Base-by-base conservation (phyloP, 2,329 filamentous ascomycete species). In the Diaporthe australafricana region DNA sequence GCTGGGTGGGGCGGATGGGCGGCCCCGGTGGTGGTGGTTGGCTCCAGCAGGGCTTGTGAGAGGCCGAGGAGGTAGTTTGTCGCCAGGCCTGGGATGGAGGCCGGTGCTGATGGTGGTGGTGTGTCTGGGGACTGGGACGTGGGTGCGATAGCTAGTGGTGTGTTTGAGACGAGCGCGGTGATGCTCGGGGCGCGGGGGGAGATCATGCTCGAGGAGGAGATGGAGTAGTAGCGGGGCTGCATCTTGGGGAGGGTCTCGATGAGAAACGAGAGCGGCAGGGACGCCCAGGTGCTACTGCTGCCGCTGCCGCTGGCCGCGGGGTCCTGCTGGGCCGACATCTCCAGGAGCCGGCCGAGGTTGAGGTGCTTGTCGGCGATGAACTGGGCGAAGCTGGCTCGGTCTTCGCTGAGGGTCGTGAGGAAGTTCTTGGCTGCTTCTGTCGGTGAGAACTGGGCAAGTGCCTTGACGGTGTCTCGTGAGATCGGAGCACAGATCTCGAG, bases 221-320 rank as follows among this genome's bases (percentile, higher is more conserved):
- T 89, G 9, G 85, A 88, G 78, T 90, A 90, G 73, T 89, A 87
- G 17, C 88, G 86, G 22, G 88, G 82, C 16, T 87, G 85, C 84
- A 91, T 88, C 0, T 86, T 85, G 1, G 87, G 87, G 1, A 90
- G 84, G 79, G 87, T 86, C 63, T 85, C 83, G 9, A 92, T 80
- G 79, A 90, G 89, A 53, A 85, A 83, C 2, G 84, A 83, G 22
- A 91, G 82, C 0, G 89, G 83, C 0, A 91, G 76, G 2, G 84
- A 69, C 2, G 74, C 76, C 82, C 83, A 84, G n/a, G 32, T 22
- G 30, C 7, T 50, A 2, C 77, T 70, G 35, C 3, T 27, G 14
- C 12, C 6, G 22, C 35, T 55, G 52, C 52, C 52, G 12, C n/a
- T n/a, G 70, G 67, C n/a, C 60, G 16, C 17, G 42, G 73, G 45